A percentile compares a stretch with the other conserved stretches of the same genome.
Evolutionary conservation across 805 yeast genomes (phyloP).

Genomic region (Wickerhamomyces pijperi): DNA sequence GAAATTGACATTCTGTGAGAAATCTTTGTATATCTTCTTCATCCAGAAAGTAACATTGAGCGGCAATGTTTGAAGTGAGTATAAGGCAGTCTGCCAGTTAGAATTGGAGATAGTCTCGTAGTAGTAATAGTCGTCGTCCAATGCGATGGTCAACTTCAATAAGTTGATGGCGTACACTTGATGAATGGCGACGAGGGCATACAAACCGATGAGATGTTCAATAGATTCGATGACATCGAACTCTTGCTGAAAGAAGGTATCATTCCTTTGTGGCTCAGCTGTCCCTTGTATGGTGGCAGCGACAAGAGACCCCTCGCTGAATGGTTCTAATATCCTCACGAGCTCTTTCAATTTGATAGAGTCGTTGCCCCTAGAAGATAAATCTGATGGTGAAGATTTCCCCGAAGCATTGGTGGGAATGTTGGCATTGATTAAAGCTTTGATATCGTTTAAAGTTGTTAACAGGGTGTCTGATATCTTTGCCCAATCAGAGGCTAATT

Average conservation of each 20-base stretch:
- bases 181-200: slow-evolving; percentile 23
- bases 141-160: slow-evolving; percentile 29
- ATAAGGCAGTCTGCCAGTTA: slow-evolving; percentile 21
- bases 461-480: slow-evolving; percentile 3
- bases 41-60: slow-evolving; percentile 10
- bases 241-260: slow-evolving; percentile 5
- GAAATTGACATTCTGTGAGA: slow-evolving; percentile 2
- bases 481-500: too few relatives aligned
- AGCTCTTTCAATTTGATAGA: slow-evolving; percentile 5
- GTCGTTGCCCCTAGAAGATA: background rate
- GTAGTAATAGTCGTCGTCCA: slow-evolving; percentile 33
- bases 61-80: slow-evolving; percentile 31
- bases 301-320: slow-evolving; percentile 5
- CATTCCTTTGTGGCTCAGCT: too few relatives aligned
- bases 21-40: slow-evolving; percentile 16
- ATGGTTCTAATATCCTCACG: slow-evolving; percentile 5
- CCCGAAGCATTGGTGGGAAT: background rate
- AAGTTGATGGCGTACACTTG: slow-evolving; percentile 24
- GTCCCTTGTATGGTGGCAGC: too few relatives aligned
- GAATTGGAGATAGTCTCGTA: slow-evolving; percentile 30
- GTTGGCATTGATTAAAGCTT: background rate
- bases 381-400: background rate
- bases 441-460: slow-evolving; percentile 1
- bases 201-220: slow-evolving; percentile 20
- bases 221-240: slow-evolving; percentile 8